These are phyloP conservation scores for Cladosporium sp. DNA, from an alignment of 2,329 filamentous ascomycete species.

Conservation along the genomic window DNA sequence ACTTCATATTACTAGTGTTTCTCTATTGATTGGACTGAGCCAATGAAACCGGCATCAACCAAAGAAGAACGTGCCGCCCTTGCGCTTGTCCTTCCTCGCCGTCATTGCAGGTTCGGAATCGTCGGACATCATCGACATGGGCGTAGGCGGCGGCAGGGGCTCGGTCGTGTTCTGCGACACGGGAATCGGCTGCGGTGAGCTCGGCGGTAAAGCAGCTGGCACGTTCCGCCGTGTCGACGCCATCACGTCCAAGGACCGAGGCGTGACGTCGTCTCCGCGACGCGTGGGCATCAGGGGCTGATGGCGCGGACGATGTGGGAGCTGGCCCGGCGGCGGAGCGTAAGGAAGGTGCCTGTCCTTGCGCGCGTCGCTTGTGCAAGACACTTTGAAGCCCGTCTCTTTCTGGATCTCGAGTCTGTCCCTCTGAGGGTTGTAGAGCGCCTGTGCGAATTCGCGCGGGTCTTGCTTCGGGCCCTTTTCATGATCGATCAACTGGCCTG, in stretches of 20 bases:
- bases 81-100: background rate
- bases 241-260: background rate
- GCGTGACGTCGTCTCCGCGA: background rate
- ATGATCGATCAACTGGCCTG: background rate
- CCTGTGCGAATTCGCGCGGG: background rate
- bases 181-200: background rate
- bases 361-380: background rate
- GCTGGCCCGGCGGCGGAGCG: background rate
- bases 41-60: background rate
- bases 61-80: slow-evolving; percentile 2
- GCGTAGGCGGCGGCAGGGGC: background rate
- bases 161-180: background rate
- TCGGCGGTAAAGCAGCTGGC: background rate
- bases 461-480: background rate
- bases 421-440: background rate
- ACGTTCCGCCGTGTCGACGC: background rate
- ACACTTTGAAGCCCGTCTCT: slow-evolving; percentile 4
- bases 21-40: no score
- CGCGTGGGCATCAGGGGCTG: background rate
- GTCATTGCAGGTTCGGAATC: background rate
- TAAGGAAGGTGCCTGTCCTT: background rate
- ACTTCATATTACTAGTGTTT: background rate
- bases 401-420: background rate
- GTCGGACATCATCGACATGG: background rate
- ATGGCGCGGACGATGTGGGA: background rate